Base-by-base conservation (phyloP, 805 yeast species). In the Clavispora phyllophila region DNA sequence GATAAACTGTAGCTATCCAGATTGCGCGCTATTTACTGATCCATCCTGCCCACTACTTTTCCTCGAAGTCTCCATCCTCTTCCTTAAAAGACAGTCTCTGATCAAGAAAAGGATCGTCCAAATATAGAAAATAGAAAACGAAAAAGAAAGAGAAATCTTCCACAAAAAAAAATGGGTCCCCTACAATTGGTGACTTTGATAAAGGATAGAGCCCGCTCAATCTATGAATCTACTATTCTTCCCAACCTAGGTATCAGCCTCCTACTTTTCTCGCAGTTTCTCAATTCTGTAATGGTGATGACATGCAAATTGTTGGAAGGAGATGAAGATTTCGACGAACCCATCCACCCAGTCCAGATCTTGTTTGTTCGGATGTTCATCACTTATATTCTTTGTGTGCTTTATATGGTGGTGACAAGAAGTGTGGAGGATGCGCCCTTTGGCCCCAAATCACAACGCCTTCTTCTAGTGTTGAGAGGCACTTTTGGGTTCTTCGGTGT, bases 261-360 rank as follows among this genome's bases (percentile, higher is more conserved):
- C 19, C 65, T 84, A 20, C 60, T 85, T 6, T 41, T 76, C 9
- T 75, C 90, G 3, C 91, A 85, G 57, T 69, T 86, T 39, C 84
- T 84, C 70, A 86, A 85, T 58, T 79, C 90, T 2, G 58, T 82
- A 22, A 87, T 87, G 96, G 75, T 83, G 5, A 74, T 83, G 6
- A 74, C 85, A 4, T 83, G 95, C 49, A 83, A 87, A 57, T 62
- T 87, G n/a, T 63, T 87, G 39, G 86, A 82, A 46, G 77, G 84
- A 1, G 86, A 82, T 50, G 67, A 74, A 14, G 79, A 73, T 42
- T 76, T 81, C 41, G 69, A 68, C 9, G 68, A 65, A 14, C 84
- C 87, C 5, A 75, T 87, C 50, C 81, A 83, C 55, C 95, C 96
- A 1, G 61, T 85, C 25, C 95, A 88, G 61, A 84, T 89, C 41